These are phyloP conservation scores for Fraxinus platypoda DNA, from an alignment of 305 asterid species.

Conservation along the genomic window DNA sequence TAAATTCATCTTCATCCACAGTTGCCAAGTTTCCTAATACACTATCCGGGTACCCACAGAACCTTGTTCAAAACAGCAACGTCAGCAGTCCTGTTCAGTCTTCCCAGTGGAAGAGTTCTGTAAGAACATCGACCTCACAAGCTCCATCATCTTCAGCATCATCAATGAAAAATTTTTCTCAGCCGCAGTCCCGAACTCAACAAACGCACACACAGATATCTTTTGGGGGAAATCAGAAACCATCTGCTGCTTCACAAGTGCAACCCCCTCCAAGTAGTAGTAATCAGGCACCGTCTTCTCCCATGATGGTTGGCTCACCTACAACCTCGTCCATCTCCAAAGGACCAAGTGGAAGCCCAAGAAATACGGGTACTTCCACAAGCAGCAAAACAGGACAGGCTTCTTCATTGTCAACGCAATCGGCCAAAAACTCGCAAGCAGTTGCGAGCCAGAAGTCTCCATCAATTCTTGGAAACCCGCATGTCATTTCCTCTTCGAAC, in stretches of 20 bases:
- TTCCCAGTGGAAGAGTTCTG: slow-evolving; percentile 71
- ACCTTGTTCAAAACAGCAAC: slow-evolving; percentile 56
- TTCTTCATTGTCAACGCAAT: slow-evolving; percentile 58
- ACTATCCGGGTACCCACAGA: slow-evolving; percentile 61
- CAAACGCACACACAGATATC: slow-evolving; percentile 78
- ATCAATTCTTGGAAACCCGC: slow-evolving; percentile 76
- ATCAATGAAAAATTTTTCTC: slow-evolving; percentile 54
- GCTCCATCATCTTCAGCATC: slow-evolving; percentile 53
- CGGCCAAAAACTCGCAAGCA: slow-evolving; percentile 47
- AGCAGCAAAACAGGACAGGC: slow-evolving; percentile 55
- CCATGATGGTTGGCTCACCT: slow-evolving; percentile 85
- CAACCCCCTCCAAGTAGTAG: slow-evolving; percentile 37
- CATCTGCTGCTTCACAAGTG: slow-evolving; percentile 44
- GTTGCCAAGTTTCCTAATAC: slow-evolving; percentile 56
- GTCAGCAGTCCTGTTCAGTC: slow-evolving; percentile 56
- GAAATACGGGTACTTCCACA: slow-evolving; percentile 56
- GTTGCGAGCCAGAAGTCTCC: slow-evolving; percentile 63
- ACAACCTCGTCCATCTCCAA: slow-evolving; percentile 81
- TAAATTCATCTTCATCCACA: slow-evolving; percentile 48
- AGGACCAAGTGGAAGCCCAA: slow-evolving; percentile 89
- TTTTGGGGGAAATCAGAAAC: slow-evolving; percentile 75
- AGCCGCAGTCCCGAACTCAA: slow-evolving; percentile 60
- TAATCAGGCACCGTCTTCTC: slow-evolving; percentile 60
- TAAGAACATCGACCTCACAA: slow-evolving; percentile 49
- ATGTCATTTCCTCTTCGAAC: slow-evolving; percentile 40